Percentiles rank a stretch among this genome's conserved stretches.
These are phyloP conservation scores for Eutrema yunnanense DNA, from an alignment of 345 rosid species.

Conservation along the genomic window DNA sequence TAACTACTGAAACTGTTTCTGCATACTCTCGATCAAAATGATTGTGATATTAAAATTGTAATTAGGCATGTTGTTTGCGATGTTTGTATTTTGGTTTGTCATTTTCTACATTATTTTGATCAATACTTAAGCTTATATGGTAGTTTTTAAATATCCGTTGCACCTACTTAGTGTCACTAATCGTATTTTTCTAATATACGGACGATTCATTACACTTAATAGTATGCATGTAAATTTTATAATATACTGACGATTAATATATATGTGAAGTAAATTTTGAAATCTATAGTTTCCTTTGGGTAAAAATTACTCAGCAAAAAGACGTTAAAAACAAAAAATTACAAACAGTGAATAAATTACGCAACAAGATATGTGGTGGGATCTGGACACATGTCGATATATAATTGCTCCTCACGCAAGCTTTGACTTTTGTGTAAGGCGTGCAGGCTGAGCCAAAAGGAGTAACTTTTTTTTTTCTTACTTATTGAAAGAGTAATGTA, in stretches of 20 bases:
- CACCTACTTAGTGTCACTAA: not conserved
- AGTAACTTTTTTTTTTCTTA: not conserved
- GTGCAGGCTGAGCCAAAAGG: conserved; percentile 5
- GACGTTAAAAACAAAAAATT: not conserved
- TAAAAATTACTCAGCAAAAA: conserved; percentile 10
- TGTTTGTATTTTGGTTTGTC: not conserved
- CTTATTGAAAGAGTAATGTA: too few species aligned
- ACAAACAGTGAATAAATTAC: not conserved
- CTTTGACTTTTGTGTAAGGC: conserved; percentile 23
- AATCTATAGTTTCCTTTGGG: not conserved
- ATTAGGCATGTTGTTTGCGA: not conserved
- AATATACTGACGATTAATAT: not conserved
- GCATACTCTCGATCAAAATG: not conserved
- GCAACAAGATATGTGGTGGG: conserved; percentile 7
- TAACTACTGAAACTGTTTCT: not conserved
- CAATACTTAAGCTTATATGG: not conserved
- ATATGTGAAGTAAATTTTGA: not conserved
- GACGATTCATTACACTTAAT: not conserved
- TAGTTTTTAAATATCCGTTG: not conserved
- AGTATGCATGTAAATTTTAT: too few species aligned
- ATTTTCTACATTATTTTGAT: not conserved
- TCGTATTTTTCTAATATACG: not conserved
- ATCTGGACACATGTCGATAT: conserved; percentile 13
- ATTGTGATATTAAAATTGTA: not conserved
- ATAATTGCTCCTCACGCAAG: not conserved